These are phyloP conservation scores for Discostella stelligera DNA, from an alignment of 352 stramenopile genomes.

Conservation along the genomic window DNA sequence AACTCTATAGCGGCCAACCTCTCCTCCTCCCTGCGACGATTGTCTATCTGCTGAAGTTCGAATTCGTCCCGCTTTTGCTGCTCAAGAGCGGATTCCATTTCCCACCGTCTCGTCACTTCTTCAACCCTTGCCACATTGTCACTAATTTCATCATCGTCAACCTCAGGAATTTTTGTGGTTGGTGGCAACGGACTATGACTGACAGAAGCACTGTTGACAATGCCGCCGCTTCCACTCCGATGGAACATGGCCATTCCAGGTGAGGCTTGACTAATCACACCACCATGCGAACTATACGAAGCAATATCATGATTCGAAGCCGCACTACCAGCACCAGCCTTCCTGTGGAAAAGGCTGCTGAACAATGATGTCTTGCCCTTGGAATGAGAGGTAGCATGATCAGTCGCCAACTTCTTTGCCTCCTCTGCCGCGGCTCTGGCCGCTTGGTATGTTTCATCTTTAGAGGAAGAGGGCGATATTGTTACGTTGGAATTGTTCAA, in stretches of 20 bases:
- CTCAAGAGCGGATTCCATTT: constrained; percentile 15
- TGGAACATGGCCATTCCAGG: neutral
- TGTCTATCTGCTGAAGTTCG: constrained; percentile 9
- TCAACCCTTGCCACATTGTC: neutral
- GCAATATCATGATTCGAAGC: constrained; percentile 6
- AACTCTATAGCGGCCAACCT: constrained; percentile 4
- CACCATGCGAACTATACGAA: constrained; percentile 57
- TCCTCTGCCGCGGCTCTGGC: constrained; percentile 69
- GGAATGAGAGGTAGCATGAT: constrained; percentile 15
- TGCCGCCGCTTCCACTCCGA: neutral
- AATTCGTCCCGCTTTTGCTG: constrained; percentile 6
- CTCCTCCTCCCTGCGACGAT: constrained; percentile 7
- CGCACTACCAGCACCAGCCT: neutral
- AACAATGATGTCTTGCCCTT: constrained; percentile 36
- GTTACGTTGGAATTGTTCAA: neutral
- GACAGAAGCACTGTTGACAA: neutral
- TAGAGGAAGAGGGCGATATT: neutral
- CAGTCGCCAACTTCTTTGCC: constrained; percentile 46
- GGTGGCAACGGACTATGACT: neutral
- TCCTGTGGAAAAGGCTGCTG: constrained; percentile 41
- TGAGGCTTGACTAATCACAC: constrained; percentile 35
- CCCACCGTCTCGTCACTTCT: constrained; percentile 5
- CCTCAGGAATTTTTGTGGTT: neutral
- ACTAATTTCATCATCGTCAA: neutral
- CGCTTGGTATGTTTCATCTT: constrained; percentile 43